Evolutionary conservation across 768 basidiomycete genomes (phyloP).

Genomic region (Termitomyces sp.): DNA sequence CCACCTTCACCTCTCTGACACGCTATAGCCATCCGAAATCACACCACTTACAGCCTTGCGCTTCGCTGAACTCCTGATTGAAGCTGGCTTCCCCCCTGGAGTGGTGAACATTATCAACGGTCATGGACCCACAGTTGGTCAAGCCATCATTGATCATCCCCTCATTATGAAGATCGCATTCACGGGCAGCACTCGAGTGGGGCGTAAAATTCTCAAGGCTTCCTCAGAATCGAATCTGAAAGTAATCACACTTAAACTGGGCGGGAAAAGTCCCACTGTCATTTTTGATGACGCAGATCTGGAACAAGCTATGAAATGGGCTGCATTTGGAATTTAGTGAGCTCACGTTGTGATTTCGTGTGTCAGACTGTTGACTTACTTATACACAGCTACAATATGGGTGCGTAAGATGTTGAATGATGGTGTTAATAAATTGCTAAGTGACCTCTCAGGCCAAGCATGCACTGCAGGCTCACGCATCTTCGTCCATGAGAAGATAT

Average conservation of each 20-base stretch:
- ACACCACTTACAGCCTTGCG: conserved; percentile 57
- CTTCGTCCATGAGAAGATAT: conserved; percentile 74
- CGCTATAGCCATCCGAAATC: conserved; percentile 52
- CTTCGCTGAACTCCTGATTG: conserved; percentile 40
- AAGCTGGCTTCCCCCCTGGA: conserved; percentile 69
- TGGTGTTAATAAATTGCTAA: not conserved
- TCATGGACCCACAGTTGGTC: conserved; percentile 52
- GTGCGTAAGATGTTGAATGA: conserved; percentile 18
- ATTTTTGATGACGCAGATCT: conserved; percentile 72
- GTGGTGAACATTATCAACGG: conserved; percentile 66
- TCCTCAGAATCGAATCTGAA: conserved; percentile 81
- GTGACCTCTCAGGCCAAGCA: conserved; percentile 34
- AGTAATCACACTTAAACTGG: conserved; percentile 76
- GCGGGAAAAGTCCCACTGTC: conserved; percentile 68
- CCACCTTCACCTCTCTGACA: not conserved
- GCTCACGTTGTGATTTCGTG: conserved; percentile 17
- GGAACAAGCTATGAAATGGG: conserved; percentile 72
- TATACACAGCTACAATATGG: conserved; percentile 23
- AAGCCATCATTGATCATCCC: conserved; percentile 55
- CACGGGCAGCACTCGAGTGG: conserved; percentile 75
- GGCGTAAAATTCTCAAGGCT: conserved; percentile 75
- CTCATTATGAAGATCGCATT: conserved; percentile 70
- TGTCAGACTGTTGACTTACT: not conserved
- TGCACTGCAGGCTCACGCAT: conserved; percentile 83
- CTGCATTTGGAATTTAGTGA: conserved; percentile 61